Conservation (phyloP, 2,329 filamentous ascomycete species). For the Sporothrix euskadiensis region DNA sequence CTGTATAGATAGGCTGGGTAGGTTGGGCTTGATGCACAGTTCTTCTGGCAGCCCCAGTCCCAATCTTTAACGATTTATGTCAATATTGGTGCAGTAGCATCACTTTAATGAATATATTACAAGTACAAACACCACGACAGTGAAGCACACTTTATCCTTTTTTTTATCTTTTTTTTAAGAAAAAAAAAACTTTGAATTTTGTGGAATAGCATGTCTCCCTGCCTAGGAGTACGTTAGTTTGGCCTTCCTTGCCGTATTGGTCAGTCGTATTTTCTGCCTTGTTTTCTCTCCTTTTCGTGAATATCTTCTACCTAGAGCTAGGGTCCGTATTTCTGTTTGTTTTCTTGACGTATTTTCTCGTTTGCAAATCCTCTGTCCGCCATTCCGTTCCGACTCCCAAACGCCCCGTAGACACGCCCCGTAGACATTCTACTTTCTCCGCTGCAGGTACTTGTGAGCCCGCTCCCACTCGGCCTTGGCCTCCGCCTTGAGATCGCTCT, state of each 20-base stretch:
- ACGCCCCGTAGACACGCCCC: neutral
- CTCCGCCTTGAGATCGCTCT: conserved; percentile 48
- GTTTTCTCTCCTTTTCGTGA: neutral
- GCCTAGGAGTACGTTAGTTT: neutral
- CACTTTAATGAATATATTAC: neutral
- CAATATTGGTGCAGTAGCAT: neutral
- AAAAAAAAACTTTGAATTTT: neutral
- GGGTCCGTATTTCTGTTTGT: neutral
- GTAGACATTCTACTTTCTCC: conserved; percentile 14
- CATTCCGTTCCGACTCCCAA: neutral
- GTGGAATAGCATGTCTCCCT: neutral
- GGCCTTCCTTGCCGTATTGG: neutral
- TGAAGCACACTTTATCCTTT: neutral
- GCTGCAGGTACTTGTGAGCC: conserved; percentile 55
- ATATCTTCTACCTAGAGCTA: neutral
- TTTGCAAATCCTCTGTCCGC: neutral
- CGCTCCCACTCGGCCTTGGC: conserved; percentile 57
- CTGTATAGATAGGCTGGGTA: no score
- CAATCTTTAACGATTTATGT: neutral
- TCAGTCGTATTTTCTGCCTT: neutral
- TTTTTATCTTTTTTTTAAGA: no score
- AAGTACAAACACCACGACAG: neutral
- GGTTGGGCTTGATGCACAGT: no score
- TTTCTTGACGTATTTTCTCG: neutral
- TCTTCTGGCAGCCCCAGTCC: no score